Conservation (phyloP, 371 early-diverging fungal species). For the Mucor racemosus region DNA sequence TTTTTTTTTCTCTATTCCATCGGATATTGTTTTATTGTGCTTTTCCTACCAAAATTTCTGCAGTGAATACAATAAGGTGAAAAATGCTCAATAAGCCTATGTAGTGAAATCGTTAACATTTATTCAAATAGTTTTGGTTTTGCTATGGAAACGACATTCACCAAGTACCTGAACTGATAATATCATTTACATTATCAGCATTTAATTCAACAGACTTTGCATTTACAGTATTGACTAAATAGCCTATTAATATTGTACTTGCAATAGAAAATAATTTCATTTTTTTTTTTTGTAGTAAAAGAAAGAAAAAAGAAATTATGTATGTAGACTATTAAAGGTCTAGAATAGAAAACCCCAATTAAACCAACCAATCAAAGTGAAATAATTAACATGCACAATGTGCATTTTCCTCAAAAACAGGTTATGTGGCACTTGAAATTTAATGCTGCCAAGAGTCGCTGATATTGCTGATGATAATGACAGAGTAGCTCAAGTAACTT, state of each 20-base stretch:
- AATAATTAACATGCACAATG: background rate
- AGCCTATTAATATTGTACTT: background rate
- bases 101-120: background rate
- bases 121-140: background rate
- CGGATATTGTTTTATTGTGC: background rate
- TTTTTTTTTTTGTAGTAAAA: background rate
- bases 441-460: background rate
- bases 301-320: slow-evolving; percentile 3
- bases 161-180: slow-evolving; percentile 31
- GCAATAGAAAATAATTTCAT: slow-evolving; percentile 12
- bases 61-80: slow-evolving; percentile 47
- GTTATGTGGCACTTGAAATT: background rate
- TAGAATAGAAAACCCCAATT: background rate
- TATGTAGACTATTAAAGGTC: background rate
- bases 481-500: no score
- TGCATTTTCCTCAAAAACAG: background rate
- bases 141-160: slow-evolving; percentile 11
- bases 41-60: slow-evolving; percentile 37
- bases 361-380: background rate
- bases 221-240: slow-evolving; percentile 4
- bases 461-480: no score
- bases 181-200: slow-evolving; percentile 14
- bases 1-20: background rate
- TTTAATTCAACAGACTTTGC: slow-evolving; percentile 27
- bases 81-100: slow-evolving; percentile 50